Evolutionary conservation across 106 monocot species (phyloP), one percentile per base, ranked within the genome.

Genomic region (Dendrobium catenatum): DNA sequence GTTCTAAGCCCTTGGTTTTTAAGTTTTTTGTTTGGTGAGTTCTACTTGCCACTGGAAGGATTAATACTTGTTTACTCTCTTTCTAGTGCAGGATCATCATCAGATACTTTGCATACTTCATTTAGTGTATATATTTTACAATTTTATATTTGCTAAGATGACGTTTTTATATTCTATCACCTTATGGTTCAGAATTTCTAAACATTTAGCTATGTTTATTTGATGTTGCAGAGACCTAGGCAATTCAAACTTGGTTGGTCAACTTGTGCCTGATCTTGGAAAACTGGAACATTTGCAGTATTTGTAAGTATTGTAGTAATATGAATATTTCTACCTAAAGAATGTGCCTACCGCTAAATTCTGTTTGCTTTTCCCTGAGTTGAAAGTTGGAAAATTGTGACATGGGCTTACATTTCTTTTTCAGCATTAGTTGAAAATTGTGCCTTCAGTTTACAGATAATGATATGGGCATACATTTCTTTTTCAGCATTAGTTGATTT

Each of bases 281-380:
- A 89, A 84, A 70, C 90, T 95, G 78, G 92, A 92, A 79, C 89
- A 95, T 84, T 83, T 92, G 74, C 92, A 92, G 55, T 95, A 95
- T 84, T 81, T 95, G 93, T 95, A 86, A 91, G 89, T 75, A 31
- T 79, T 29, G 5, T 26, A 42, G 11, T 20, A 42, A 73, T 19
- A 42, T 42, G 18, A 40, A 42, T 11, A 26, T 73, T 73, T 42
- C 41, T 42, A 40, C 73, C 4, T 42, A 29, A 8, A 9, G n/a
- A 68, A 68, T 31, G 9, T 68, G 15, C 9, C 24, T 26, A 33
- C 29, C 29, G 68, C 29, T 29, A 68, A 68, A 29, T 68, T 13
- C 7, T 68, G 26, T 68, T 31, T 68, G n/a, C 22, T 61, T 0
- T 68, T 68, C 26, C 27, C 20, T 2, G 16, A 29, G 24, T 68